phyloP scores from a whole-genome alignment of 306 rosid species.

The Canavalia gladiata region DNA sequence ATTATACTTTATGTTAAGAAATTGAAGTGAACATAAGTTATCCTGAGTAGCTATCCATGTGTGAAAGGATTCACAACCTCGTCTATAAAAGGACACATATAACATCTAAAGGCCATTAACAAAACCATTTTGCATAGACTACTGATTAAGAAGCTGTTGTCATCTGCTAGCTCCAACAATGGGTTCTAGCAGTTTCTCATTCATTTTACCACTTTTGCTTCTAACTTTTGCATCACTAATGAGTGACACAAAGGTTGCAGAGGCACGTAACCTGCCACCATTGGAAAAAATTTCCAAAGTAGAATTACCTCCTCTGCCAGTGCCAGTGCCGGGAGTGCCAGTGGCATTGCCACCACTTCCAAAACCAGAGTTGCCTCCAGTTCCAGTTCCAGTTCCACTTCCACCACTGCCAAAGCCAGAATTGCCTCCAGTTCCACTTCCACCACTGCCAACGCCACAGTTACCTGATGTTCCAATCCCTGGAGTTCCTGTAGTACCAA shows the following conservation, averaged over 20 bases:
- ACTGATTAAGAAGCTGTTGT: background rate
- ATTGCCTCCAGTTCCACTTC: background rate
- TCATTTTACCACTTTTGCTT: constrained; percentile 48
- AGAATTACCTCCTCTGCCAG: constrained; percentile 45
- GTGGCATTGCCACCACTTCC: constrained; percentile 2
- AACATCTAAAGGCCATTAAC: constrained; percentile 1
- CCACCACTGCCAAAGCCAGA: background rate
- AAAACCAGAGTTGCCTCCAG: background rate
- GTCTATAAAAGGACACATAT: constrained; percentile 51
- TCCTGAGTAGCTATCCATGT: constrained; percentile 1
- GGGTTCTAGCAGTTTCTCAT: constrained; percentile 46
- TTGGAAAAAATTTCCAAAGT: constrained; percentile 29
- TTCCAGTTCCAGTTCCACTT: background rate
- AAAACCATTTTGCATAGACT: background rate
- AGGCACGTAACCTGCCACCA: constrained; percentile 52
- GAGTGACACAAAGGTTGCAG: constrained; percentile 44
- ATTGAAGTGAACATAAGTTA: constrained; percentile 20
- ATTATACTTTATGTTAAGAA: constrained; percentile 13
- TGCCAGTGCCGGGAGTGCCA: constrained; percentile 38
- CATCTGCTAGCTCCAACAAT: constrained; percentile 46
- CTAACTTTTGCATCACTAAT: constrained; percentile 46
- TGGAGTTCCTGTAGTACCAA: constrained; percentile 2
- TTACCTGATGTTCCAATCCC: constrained; percentile 8
- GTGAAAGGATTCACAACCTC: background rate
- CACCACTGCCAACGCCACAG: background rate